These are phyloP conservation scores for Lepidium didymum DNA, from an alignment of 345 rosid genomes.

Conservation along the genomic window DNA sequence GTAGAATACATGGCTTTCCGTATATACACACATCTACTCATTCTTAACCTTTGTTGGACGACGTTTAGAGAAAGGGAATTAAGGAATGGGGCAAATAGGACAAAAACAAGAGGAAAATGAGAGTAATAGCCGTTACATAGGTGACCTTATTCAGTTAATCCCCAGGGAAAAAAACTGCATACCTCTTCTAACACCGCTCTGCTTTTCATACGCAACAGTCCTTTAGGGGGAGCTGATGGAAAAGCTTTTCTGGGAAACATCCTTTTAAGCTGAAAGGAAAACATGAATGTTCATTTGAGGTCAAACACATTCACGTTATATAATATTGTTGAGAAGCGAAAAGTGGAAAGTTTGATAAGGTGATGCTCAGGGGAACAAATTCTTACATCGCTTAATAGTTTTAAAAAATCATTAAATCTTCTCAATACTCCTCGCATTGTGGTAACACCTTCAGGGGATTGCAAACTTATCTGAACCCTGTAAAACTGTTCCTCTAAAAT, in stretches of 20 bases:
- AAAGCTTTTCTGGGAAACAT: conserved; percentile 67
- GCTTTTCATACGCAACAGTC: conserved; percentile 81
- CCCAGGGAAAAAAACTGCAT: conserved; percentile 19
- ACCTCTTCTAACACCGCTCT: conserved; percentile 96
- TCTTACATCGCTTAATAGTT: conserved; percentile 82
- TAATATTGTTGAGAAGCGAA: background rate
- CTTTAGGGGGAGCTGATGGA: conserved; percentile 95
- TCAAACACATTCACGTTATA: background rate
- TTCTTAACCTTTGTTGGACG: background rate
- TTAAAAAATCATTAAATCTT: conserved; percentile 92
- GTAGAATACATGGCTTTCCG: conserved; percentile 15
- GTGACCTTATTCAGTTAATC: background rate
- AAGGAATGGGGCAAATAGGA: background rate
- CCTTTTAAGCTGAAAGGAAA: conserved; percentile 62
- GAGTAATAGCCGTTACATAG: conserved; percentile 7
- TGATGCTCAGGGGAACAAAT: background rate
- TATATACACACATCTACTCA: background rate
- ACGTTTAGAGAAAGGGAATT: background rate
- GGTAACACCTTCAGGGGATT: conserved; percentile 86
- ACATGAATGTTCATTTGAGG: conserved; percentile 8
- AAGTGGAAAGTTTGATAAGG: background rate
- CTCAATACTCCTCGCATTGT: conserved; percentile 59
- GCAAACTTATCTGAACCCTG: conserved; percentile 93
- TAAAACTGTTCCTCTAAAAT: conserved; percentile 68
- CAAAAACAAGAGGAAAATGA: background rate